Evolutionary conservation across 2,329 filamentous ascomycete species (phyloP).

Genomic region (Phialemonium atrogriseum): DNA sequence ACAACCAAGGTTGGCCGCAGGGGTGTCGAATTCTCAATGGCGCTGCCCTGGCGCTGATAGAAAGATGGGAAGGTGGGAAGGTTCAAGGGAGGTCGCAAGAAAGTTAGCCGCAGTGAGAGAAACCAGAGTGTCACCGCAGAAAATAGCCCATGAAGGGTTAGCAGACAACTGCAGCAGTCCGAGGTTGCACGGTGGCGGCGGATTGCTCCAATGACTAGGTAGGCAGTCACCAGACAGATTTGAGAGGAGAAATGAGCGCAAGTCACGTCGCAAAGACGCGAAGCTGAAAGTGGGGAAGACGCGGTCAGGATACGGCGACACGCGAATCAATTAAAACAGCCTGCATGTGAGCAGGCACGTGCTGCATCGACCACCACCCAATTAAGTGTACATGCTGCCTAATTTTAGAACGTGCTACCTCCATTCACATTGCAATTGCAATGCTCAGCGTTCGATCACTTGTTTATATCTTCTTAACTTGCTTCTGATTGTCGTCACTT

Average conservation of each 20-base stretch:
- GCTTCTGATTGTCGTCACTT: too few species aligned
- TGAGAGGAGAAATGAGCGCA: background rate
- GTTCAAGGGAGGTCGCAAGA: background rate
- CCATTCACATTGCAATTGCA: too few species aligned
- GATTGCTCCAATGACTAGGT: background rate
- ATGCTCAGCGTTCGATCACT: too few species aligned
- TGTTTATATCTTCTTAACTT: too few species aligned
- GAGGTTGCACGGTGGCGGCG: too few species aligned
- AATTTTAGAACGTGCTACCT: too few species aligned
- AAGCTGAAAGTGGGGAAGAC: constrained; percentile 2
- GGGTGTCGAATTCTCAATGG: background rate
- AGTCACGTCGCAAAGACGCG: constrained; percentile 4
- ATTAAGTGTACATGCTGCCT: too few species aligned
- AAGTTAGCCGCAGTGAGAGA: background rate
- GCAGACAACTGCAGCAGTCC: too few species aligned
- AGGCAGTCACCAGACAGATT: background rate
- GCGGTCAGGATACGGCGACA: background rate
- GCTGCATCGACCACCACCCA: too few species aligned
- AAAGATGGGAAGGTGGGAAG: background rate
- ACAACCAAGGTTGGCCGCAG: background rate
- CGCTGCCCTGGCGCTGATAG: too few species aligned
- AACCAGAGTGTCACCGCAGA: background rate
- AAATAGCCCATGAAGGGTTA: background rate
- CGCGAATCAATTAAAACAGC: constrained; percentile 5
- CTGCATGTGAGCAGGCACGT: too few species aligned